Evolutionary conservation across 768 basidiomycete genomes (phyloP).

Genomic region (Pleurotus citrinopileatus): DNA sequence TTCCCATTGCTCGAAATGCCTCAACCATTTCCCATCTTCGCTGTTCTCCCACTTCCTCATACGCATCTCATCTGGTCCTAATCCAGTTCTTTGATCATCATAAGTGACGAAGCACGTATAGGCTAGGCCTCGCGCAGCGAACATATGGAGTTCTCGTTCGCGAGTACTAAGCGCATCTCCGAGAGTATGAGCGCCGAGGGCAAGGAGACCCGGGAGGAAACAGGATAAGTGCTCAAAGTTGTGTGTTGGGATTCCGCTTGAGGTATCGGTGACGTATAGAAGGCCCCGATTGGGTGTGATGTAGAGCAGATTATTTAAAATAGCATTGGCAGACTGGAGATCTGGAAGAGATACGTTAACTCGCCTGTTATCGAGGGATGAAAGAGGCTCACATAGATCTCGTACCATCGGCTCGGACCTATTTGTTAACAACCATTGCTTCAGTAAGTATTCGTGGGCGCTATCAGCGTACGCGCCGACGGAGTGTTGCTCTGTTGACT

Average conservation of each 20-base stretch:
- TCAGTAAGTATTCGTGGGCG: constrained; percentile 68
- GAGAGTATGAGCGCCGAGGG: constrained; percentile 49
- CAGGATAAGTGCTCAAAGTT: constrained; percentile 63
- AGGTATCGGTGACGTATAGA: constrained; percentile 54
- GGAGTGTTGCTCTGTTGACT: constrained; percentile 33
- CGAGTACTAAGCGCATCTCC: neutral
- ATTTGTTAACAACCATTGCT: constrained; percentile 61
- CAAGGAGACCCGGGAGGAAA: constrained; percentile 61
- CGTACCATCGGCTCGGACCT: constrained; percentile 47
- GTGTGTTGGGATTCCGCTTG: constrained; percentile 31
- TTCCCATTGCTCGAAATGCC: constrained; percentile 42
- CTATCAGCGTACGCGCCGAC: constrained; percentile 63
- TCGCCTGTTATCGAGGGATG: constrained; percentile 31
- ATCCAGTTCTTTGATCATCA: constrained; percentile 58
- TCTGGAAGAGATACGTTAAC: constrained; percentile 28
- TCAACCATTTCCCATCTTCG: constrained; percentile 33
- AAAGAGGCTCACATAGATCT: constrained; percentile 50
- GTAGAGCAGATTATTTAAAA: constrained; percentile 53
- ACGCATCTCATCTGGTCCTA: constrained; percentile 55
- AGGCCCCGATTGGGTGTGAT: constrained; percentile 49
- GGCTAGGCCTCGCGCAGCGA: constrained; percentile 62
- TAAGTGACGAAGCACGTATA: constrained; percentile 63
- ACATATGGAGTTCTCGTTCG: constrained; percentile 40
- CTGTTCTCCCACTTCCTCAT: constrained; percentile 24
- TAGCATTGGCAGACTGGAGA: constrained; percentile 47